Conservation (phyloP, 2,329 filamentous ascomycete species). For the Emericellopsis cladophorae region DNA sequence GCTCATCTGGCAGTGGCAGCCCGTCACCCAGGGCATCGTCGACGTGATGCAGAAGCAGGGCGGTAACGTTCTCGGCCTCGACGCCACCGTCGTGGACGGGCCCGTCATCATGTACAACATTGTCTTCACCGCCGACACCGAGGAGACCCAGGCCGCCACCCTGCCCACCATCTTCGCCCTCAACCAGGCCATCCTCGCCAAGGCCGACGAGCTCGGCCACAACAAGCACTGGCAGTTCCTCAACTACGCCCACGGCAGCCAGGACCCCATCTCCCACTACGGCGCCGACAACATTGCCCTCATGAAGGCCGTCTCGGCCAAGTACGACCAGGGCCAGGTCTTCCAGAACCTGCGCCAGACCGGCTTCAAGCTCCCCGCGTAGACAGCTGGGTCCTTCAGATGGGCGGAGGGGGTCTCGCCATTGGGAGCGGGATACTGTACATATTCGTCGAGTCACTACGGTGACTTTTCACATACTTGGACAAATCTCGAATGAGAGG, state of each 20-base stretch:
- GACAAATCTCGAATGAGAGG: no score
- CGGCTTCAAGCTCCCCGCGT: background rate
- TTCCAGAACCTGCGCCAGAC: conserved; percentile 14
- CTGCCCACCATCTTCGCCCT: conserved; percentile 13
- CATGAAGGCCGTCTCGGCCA: conserved; percentile 13
- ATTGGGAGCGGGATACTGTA: no score
- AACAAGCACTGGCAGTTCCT: conserved; percentile 24
- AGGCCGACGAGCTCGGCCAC: conserved; percentile 12
- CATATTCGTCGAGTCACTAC: no score
- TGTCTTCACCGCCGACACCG: conserved; percentile 24
- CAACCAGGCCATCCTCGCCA: conserved; percentile 10
- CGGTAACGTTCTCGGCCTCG: conserved; percentile 18
- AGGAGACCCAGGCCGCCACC: conserved; percentile 18
- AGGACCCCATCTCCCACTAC: conserved; percentile 24
- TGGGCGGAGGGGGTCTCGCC: no score
- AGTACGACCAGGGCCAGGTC: conserved; percentile 17
- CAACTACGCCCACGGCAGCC: conserved; percentile 27
- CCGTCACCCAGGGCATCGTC: conserved; percentile 15
- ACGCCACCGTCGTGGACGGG: conserved; percentile 16
- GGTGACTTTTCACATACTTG: no score
- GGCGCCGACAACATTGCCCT: conserved; percentile 19
- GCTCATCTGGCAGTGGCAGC: conserved; percentile 17
- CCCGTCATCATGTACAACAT: conserved; percentile 21
- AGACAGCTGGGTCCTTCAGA: background rate
- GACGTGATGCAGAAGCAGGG: conserved; percentile 9